Evolutionary conservation across 2,329 filamentous ascomycete species (phyloP), one percentile per base, ranked within the genome.

Genomic region (Grosmannia huntii): DNA sequence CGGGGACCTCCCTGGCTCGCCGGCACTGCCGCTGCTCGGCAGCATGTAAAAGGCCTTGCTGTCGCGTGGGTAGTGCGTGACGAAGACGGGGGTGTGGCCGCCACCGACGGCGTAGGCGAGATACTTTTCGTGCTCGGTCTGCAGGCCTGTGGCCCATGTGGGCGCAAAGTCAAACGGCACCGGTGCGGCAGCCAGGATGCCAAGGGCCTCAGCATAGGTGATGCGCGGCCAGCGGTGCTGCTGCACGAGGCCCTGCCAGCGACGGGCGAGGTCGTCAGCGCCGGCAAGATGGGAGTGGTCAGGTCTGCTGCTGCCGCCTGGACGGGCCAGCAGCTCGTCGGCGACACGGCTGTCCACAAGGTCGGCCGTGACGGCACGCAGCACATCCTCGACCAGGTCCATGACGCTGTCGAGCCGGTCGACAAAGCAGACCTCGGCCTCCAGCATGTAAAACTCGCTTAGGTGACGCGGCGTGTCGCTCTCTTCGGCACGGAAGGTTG

Each of bases 361-460:
- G 14, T 69, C 69, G 12, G 63, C 72, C 60, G 66, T 66, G 63
- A 80, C 63, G 68, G 75, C 74, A 49, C 82, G 81, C 55, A 96
- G 75, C 79, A 96, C 84, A 57, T 84, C 76, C 70, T 97, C 90
- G 2, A 90, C 81, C n/a, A 92, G 71, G 59, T 85, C 76, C 80
- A 95, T 94, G 64, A 99, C 77, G 28, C 80, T 75, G 33, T 79
- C 74, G 63, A 96, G 76, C 62, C 83, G 75, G 53, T 87, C 78
- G 49, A 86, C 81, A 69, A 96, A 96, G 66, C 84, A 86, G 68
- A 91, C 76, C 71, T 99, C 94, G 19, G 86, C 91, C 72, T 99
- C 94, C 2, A 99, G 81, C 94, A 99, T 97, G 73, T 97, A 97
- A 67, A 99, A 97, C 68, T 99, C 94, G 74, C 90, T 96, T 61